These are phyloP conservation scores for Acacia pycnantha DNA, from an alignment of 331 rosid genomes.

Conservation along the genomic window DNA sequence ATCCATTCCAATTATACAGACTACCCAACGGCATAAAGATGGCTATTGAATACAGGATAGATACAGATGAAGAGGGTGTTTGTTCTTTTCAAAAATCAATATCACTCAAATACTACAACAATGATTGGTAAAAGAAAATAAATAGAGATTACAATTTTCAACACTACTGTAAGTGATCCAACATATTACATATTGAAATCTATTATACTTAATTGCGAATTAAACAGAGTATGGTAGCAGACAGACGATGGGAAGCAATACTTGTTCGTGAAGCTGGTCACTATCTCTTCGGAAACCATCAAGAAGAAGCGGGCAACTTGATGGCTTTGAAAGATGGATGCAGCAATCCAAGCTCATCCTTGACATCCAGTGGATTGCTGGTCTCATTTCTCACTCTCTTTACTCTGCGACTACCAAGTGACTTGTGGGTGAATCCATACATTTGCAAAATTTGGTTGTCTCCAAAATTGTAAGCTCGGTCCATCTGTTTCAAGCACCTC, in stretches of 20 bases:
- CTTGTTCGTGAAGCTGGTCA: constrained; percentile 4
- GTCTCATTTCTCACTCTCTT: constrained; percentile 79
- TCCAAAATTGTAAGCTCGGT: constrained; percentile 82
- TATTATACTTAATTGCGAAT: constrained; percentile 5
- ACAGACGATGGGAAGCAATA: constrained; percentile 5
- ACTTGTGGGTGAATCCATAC: constrained; percentile 74
- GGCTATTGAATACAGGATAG: not conserved
- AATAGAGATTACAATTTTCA: constrained; percentile 28
- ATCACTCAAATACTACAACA: constrained; percentile 22
- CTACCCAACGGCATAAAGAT: not conserved
- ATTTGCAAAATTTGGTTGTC: constrained; percentile 89
- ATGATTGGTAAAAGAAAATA: constrained; percentile 17
- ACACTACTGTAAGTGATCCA: constrained; percentile 23
- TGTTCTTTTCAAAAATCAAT: constrained; percentile 32
- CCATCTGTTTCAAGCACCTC: constrained; percentile 87
- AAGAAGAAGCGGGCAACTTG: constrained; percentile 49
- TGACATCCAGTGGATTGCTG: constrained; percentile 60
- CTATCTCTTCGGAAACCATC: constrained; percentile 8
- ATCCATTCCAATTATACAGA: not conserved
- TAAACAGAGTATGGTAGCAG: constrained; percentile 13
- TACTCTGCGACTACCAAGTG: constrained; percentile 63
- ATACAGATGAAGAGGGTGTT: not conserved
- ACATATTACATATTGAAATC: constrained; percentile 28
- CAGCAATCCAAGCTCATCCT: constrained; percentile 92
- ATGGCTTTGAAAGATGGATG: constrained; percentile 81